These are phyloP conservation scores for Talaromyces trachyspermus DNA, from an alignment of 495 filamentous ascomycete genomes.

Conservation along the genomic window DNA sequence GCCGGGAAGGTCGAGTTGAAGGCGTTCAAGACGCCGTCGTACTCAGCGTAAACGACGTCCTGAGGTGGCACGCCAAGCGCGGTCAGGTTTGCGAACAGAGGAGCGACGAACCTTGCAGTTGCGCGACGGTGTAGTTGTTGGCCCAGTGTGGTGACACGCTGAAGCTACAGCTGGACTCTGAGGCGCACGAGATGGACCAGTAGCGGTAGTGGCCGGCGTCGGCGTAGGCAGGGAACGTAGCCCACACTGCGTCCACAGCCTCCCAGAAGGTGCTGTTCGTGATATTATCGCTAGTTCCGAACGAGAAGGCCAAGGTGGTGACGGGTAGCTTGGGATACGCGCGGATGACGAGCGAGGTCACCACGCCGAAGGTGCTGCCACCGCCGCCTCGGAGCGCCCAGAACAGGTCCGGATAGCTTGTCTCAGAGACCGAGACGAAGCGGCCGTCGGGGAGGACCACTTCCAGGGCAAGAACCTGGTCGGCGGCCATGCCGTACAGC, in stretches of 20 bases:
- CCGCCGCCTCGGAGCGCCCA: constrained; percentile 63
- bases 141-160: background rate
- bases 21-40: constrained; percentile 40
- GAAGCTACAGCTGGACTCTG: background rate
- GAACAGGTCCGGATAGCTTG: constrained; percentile 52
- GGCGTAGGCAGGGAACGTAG: constrained; percentile 32
- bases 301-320: constrained; percentile 22
- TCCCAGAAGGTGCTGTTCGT: constrained; percentile 35
- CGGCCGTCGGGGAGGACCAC: constrained; percentile 46
- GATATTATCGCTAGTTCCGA: constrained; percentile 20
- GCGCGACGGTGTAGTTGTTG: background rate
- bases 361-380: constrained; percentile 56
- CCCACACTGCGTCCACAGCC: constrained; percentile 31
- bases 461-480: constrained; percentile 56
- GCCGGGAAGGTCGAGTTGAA: constrained; percentile 37
- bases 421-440: constrained; percentile 46
- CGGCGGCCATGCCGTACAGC: constrained; percentile 51
- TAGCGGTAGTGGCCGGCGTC: constrained; percentile 48
- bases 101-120: background rate
- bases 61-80: background rate
- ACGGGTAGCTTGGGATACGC: constrained; percentile 30
- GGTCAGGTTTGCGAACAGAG: background rate
- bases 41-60: constrained; percentile 10
- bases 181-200: constrained; percentile 14
- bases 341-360: constrained; percentile 46